Base-by-base conservation (phyloP, 2,329 filamentous ascomycete genomes). In the Colletotrichum nymphaeae region DNA sequence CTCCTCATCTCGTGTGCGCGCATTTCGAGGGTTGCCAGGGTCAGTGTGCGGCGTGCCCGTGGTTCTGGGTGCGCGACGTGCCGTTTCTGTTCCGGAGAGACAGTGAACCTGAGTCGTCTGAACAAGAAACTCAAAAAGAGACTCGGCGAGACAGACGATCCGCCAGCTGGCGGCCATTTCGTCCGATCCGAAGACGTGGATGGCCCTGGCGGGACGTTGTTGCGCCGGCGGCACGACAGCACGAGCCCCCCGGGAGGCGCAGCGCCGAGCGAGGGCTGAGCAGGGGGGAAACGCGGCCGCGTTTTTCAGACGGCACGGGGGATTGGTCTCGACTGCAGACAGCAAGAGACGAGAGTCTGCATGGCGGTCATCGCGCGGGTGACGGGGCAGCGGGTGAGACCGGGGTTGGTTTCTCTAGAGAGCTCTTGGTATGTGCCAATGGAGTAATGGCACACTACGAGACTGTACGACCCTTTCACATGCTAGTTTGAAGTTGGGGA, bases 191-290 rank as follows among this genome's bases (percentile, higher is more conserved):
- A 56, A 37, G 19, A 28, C 67, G 16, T 70, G 60, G 60, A 56
- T 26, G n/a, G 26, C 62, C 46, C 35, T 66, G 67, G 49, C 71
- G 71, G 71, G 55, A 71, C 55, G 60, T 70, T 73, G 62, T 73
- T 73, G 71, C 67, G 62, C 71, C 71, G 71, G 71, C 59, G 35
- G 42, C 60, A 55, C 26, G 30, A 55, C 69, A 49, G 26, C 24
- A 28, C 46, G 52, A 24, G 53, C 30, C 26, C 49, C 69, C 60
- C 49, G 60, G 70, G 67, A 70, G 60, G 49, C 67, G 67, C 67
- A 73, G 56, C 49, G 35, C 37, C 65, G 35, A 56, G 46, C 42
- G 66, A 70, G 42, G 55, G 42, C 63, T 35, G 63, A 32, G 53
- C 55, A 55, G 32, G 65, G 55, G 37, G 24, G 14, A 19, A 28